phyloP scores from a whole-genome alignment of 768 basidiomycete species.

The Cyathus striatus region DNA sequence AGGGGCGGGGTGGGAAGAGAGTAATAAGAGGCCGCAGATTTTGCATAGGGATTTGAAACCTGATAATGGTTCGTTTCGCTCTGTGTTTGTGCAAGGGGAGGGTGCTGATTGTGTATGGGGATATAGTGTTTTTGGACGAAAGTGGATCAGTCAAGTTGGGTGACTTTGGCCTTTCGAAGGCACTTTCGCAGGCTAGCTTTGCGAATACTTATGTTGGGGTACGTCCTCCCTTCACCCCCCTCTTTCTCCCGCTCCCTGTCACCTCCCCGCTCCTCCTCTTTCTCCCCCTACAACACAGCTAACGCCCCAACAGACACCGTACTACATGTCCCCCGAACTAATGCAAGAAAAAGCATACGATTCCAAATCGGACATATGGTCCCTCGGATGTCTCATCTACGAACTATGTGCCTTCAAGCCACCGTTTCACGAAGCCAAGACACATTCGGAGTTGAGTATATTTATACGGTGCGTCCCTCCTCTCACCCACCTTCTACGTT shows the following conservation, averaged over 20 bases:
- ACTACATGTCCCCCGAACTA: conserved; percentile 99
- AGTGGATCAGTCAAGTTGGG: conserved; percentile 88
- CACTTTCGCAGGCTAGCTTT: conserved; percentile 81
- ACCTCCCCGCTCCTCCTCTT: not conserved
- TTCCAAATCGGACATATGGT: conserved; percentile 98
- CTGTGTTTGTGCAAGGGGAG: not conserved
- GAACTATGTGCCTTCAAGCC: conserved; percentile 93
- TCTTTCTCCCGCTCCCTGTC: not conserved
- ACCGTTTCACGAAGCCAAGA: conserved; percentile 91
- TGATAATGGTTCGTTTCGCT: conserved; percentile 74
- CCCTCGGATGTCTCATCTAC: conserved; percentile 92
- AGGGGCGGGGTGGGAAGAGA: conserved; percentile 33
- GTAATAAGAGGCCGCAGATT: conserved; percentile 64
- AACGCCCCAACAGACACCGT: conserved; percentile 70
- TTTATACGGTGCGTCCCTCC: conserved; percentile 69
- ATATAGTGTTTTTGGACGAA: conserved; percentile 83
- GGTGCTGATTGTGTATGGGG: not conserved
- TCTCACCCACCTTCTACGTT: too few relatives aligned
- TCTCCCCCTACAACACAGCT: not conserved
- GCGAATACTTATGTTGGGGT: conserved; percentile 98
- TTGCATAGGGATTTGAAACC: conserved; percentile 96
- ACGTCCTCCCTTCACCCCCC: conserved; percentile 20
- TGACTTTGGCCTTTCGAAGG: conserved; percentile 95
- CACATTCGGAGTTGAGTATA: conserved; percentile 79
- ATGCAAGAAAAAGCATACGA: conserved; percentile 98